Evolutionary conservation across 1,284 basidiomycete genomes (phyloP), one percentile per base, ranked within the genome.

Genomic region (Rugosomyces carneus): DNA sequence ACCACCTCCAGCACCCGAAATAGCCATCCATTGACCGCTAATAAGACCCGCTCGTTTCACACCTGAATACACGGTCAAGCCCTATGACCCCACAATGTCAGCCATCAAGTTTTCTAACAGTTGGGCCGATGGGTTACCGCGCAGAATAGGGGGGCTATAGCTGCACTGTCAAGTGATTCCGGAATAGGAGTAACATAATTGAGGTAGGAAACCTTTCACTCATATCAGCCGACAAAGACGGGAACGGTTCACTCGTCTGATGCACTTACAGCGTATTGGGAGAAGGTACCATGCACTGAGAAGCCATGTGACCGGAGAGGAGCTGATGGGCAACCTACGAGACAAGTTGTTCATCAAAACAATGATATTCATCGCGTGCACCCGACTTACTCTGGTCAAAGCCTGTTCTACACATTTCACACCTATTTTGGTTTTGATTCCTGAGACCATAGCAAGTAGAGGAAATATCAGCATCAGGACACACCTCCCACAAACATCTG

Each of bases 161-260:
- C 68, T 15, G 76, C 75, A 46, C 81, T 71, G 41, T 77, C 70
- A 21, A 89, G 62, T 1, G 53, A 59, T 9, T 77, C 67, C 4
- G 84, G 83, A 53, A 87, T 81, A 0, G 72, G 75, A 8, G 82
- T 84, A 32, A 87, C 75, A 58, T 88, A 83, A 54, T 75, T 65
- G 13, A 75, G 70, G 60, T 70, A 84, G 0, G 76, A 72, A 3
- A 76, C 62, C 76, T 78, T 11, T 3, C 20, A 21, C n/a, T 35
- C n/a, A 3, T 21, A 29, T 40, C 32, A 18, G 16, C 13, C 3
- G 15, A 10, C n/a, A 7, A 26, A 26, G 5, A 26, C 24, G 24
- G 24, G n/a, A n/a, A n/a, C n/a, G n/a, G n/a, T n/a, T n/a, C n/a
- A n/a, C n/a, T 10, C 5, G 24, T 26, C 10, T n/a, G n/a, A n/a